Base-by-base conservation (phyloP, 1,284 basidiomycete species). In the Ceraceosorus bombacis region DNA sequence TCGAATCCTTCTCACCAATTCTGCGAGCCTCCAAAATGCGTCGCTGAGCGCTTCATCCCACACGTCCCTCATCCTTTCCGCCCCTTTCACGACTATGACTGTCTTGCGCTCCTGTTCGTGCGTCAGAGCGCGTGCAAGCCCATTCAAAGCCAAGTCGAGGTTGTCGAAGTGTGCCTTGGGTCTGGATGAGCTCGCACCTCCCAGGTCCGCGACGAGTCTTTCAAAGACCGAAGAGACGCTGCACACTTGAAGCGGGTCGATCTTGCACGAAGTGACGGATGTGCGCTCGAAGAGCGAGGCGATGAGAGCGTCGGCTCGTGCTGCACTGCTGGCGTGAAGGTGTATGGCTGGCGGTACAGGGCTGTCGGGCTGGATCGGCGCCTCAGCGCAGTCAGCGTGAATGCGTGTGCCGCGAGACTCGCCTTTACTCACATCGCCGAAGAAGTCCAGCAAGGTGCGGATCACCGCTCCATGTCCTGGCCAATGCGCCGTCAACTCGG, bases 1-100 rank as follows among this genome's bases (percentile, higher is more conserved):
- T 27, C 27, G 3, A 3, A 27, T 27, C 27, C 27, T 27, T 27
- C 56, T 52, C 9, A 55, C 46, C n/a, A 57, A 50, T 6, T 64
- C 52, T 4, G 68, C 60, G 2, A 75, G 65, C 10, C 43, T 15
- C 43, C 43, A 46, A 10, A 46, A 10, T 10, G 43, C 43, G 10
- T 46, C 43, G 43, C 43, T 15, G 43, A 46, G 9, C 10, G 10
- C 15, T 15, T 46, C 43, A 10, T 46, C 43, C 43, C 43, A 46
- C 43, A 46, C 43, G 43, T 46, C 73, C 17, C 73, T 62, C 38
- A 68, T 69, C 2, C 73, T 59, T 40, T 73, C 69, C 0, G 73
- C 67, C 43, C 71, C 64, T 13, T 70, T 60, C 53, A 76, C 60
- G 12, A 68, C 63, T 9, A 75, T 37, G 9, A 71, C 39, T 12